phyloP scores from a whole-genome alignment of 176 grass and related monocot species.

The Olyra latifolia region DNA sequence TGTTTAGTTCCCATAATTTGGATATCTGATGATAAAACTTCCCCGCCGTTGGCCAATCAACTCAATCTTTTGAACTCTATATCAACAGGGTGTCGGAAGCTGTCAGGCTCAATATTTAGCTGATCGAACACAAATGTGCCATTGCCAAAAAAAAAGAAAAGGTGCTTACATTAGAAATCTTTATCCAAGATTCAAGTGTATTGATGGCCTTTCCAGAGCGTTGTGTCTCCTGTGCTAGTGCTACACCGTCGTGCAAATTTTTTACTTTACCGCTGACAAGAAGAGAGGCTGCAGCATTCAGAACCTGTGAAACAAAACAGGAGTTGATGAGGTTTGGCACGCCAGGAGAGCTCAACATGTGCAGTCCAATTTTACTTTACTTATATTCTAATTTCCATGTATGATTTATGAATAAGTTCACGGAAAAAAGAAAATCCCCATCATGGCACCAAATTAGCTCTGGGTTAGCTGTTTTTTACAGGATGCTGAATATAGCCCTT shows the following conservation, averaged over 20 bases:
- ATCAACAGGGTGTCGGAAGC: not conserved
- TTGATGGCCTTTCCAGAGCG: conserved; percentile 74
- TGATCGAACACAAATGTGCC: not conserved
- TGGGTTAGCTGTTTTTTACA: not conserved
- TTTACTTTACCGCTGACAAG: conserved; percentile 74
- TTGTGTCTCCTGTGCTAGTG: conserved; percentile 77
- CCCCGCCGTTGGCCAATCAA: conserved; percentile 4
- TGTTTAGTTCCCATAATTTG: too few relatives aligned
- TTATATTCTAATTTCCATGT: not conserved
- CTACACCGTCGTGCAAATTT: conserved; percentile 68
- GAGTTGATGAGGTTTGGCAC: not conserved
- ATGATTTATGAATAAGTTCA: not conserved
- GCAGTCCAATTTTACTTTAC: not conserved
- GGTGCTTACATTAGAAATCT: conserved; percentile 67
- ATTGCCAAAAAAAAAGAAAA: not conserved
- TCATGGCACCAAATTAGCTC: not conserved
- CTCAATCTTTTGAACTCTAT: conserved; percentile 35
- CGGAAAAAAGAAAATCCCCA: not conserved
- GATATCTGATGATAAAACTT: too few relatives aligned
- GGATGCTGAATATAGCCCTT: not conserved
- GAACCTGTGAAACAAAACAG: conserved; percentile 45
- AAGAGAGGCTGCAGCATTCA: conserved; percentile 85
- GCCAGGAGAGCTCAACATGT: not conserved
- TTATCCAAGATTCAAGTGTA: conserved; percentile 81
- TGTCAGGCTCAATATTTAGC: conserved; percentile 23